Evolutionary conservation across 2,329 filamentous ascomycete genomes (phyloP).

Genomic region (Pseudopyrenochaeta lycopersici): DNA sequence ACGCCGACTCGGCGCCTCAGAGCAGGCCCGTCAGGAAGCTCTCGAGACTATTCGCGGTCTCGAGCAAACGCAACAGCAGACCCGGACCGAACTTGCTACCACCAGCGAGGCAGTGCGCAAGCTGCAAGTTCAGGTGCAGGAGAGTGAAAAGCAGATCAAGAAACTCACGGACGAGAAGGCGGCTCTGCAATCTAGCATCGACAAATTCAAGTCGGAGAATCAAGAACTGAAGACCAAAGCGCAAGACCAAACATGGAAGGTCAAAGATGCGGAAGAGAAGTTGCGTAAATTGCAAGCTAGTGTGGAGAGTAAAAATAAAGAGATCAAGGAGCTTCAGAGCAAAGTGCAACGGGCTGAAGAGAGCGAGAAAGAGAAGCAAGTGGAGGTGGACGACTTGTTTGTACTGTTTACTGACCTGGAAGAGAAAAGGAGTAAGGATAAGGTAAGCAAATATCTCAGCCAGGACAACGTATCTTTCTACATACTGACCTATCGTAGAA

Average conservation of each 20-base stretch:
- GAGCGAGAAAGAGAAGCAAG: slow-evolving; percentile 52
- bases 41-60: slow-evolving; percentile 35
- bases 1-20: slow-evolving; percentile 30
- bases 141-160: slow-evolving; percentile 45
- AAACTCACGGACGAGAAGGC: slow-evolving; percentile 49
- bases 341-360: slow-evolving; percentile 51
- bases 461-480: background rate
- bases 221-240: slow-evolving; percentile 51
- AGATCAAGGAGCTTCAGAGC: slow-evolving; percentile 57
- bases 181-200: slow-evolving; percentile 22
- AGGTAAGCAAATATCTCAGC: slow-evolving; percentile 31
- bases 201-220: slow-evolving; percentile 21
- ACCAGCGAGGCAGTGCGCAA: slow-evolving; percentile 31
- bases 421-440: slow-evolving; percentile 53
- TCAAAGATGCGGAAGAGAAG: slow-evolving; percentile 55
- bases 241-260: slow-evolving; percentile 52
- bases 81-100: slow-evolving; percentile 35
- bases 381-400: slow-evolving; percentile 59
- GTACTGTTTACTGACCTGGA: slow-evolving; percentile 59
- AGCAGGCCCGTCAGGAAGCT: slow-evolving; percentile 38
- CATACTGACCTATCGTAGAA: slow-evolving; percentile 46
- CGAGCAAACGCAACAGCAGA: slow-evolving; percentile 34
- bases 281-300: slow-evolving; percentile 6
- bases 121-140: slow-evolving; percentile 33
- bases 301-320: slow-evolving; percentile 15